phyloP scores from a whole-genome alignment of 768 basidiomycete species.

The Lactarius vividus region DNA sequence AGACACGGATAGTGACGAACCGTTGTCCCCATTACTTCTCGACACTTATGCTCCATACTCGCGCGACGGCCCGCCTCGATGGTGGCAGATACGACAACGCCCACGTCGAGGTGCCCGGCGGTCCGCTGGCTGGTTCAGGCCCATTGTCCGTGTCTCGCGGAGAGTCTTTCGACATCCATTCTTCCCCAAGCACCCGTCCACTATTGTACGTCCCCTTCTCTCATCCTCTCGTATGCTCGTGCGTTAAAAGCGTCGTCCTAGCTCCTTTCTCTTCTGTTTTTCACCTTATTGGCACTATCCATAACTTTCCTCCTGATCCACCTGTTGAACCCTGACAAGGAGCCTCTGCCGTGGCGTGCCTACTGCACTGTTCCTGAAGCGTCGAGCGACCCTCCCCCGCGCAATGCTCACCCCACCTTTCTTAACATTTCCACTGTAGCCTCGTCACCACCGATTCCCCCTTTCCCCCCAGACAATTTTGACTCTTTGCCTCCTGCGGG shows the following conservation, averaged over 20 bases:
- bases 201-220: conserved; percentile 56
- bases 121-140: conserved; percentile 44
- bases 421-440: conserved; percentile 31
- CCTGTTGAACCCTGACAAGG: conserved; percentile 94
- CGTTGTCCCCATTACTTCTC: conserved; percentile 41
- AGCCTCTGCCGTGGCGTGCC: conserved; percentile 88
- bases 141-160: conserved; percentile 53
- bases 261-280: conserved; percentile 70
- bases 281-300: conserved; percentile 77
- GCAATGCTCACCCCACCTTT: conserved; percentile 39
- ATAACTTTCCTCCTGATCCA: conserved; percentile 88
- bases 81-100: conserved; percentile 48
- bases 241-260: conserved; percentile 33
- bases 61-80: conserved; percentile 46
- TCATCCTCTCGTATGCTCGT: conserved; percentile 2
- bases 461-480: conserved; percentile 73
- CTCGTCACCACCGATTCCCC: conserved; percentile 32
- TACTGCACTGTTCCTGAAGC: conserved; percentile 77
- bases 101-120: conserved; percentile 53
- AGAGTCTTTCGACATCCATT: conserved; percentile 66
- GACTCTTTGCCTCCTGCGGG: conserved; percentile 80
- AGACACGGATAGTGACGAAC: conserved; percentile 63
- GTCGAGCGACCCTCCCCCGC: conserved; percentile 44
- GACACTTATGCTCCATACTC: conserved; percentile 34
- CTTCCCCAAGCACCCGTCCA: conserved; percentile 76